A percentile compares a stretch with the other conserved stretches of the same genome.
These are phyloP conservation scores for Suillus decipiens DNA, from an alignment of 768 basidiomycete genomes.

Conservation along the genomic window DNA sequence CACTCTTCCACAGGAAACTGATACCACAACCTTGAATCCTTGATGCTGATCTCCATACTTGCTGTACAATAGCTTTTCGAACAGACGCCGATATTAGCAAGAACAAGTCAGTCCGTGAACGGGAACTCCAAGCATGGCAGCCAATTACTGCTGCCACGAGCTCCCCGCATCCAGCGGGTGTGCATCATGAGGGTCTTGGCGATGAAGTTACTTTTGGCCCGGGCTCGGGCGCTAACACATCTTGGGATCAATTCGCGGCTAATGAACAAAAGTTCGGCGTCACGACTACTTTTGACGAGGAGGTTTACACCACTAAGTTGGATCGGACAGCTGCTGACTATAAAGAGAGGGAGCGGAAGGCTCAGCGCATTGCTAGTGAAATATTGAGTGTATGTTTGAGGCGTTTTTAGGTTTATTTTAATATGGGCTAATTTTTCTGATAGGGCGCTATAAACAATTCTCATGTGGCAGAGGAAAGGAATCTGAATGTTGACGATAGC, in stretches of 20 bases:
- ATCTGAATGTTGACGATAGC: constrained; percentile 61
- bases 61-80: constrained; percentile 60
- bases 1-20: constrained; percentile 8
- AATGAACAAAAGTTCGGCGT: constrained; percentile 95
- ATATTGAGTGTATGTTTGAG: constrained; percentile 72
- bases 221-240: constrained; percentile 40
- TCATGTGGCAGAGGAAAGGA: constrained; percentile 90
- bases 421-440: constrained; percentile 17
- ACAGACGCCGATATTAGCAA: constrained; percentile 81
- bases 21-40: not conserved
- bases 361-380: constrained; percentile 87
- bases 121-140: constrained; percentile 83
- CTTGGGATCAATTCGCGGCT: constrained; percentile 92
- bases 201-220: constrained; percentile 76
- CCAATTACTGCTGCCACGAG: constrained; percentile 39
- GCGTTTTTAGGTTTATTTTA: constrained; percentile 5
- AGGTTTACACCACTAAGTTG: constrained; percentile 91
- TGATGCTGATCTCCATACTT: constrained; percentile 19
- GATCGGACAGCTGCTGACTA: constrained; percentile 84
- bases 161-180: constrained; percentile 25
- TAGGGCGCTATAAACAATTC: constrained; percentile 70
- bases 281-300: constrained; percentile 90
- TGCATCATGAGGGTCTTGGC: constrained; percentile 34
- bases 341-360: constrained; percentile 85
- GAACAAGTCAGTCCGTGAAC: constrained; percentile 55